Evolutionary conservation across 2,329 filamentous ascomycete species (phyloP).

Genomic region (Cercospora sp.): DNA sequence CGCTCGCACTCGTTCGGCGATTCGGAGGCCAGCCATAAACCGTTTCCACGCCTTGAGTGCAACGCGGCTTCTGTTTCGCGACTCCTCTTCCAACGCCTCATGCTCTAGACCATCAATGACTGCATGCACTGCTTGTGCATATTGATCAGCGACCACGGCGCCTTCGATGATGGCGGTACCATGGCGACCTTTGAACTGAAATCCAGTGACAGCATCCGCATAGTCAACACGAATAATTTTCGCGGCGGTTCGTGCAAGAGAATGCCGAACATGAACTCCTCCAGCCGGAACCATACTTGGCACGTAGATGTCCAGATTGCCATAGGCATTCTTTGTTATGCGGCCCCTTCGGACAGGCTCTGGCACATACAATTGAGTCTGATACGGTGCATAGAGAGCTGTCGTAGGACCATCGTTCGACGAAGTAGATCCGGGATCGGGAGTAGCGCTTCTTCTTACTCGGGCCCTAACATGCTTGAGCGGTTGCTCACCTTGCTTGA

Average conservation of each 20-base stretch:
- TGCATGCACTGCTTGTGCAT: conserved; percentile 68
- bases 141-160: conserved; percentile 71
- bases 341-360: conserved; percentile 72
- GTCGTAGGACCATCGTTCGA: conserved; percentile 51
- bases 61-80: conserved; percentile 53
- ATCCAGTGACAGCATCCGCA: conserved; percentile 85
- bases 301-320: conserved; percentile 64
- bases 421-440: conserved; percentile 39
- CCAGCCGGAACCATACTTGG: conserved; percentile 64
- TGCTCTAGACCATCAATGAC: conserved; percentile 69
- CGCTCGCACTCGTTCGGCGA: conserved; percentile 70
- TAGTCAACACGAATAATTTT: conserved; percentile 77
- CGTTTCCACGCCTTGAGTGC: conserved; percentile 60
- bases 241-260: conserved; percentile 68
- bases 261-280: conserved; percentile 57
- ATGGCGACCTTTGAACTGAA: conserved; percentile 79
- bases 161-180: conserved; percentile 83
- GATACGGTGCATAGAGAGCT: conserved; percentile 60
- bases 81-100: conserved; percentile 62
- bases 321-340: conserved; percentile 64
- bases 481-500: conserved; percentile 77
- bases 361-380: conserved; percentile 71
- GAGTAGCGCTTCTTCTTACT: conserved; percentile 22
- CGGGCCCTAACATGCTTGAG: conserved; percentile 63
- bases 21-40: conserved; percentile 62